phyloP scores from a whole-genome alignment of 257 asterid genomes.

The Leonotis leonurus region DNA sequence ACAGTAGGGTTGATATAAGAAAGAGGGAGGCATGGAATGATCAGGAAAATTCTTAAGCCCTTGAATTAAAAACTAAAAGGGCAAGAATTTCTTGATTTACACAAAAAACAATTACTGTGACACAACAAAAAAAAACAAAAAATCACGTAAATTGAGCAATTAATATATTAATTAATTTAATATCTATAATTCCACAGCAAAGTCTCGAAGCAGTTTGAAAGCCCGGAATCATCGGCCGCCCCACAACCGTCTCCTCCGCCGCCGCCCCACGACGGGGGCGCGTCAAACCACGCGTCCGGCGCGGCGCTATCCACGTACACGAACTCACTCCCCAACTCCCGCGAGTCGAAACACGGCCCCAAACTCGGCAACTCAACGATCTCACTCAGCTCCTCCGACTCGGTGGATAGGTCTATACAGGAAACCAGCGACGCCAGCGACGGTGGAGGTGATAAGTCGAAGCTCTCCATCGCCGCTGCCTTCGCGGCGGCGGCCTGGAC shows the following conservation, averaged over 20 bases:
- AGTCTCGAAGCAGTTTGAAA: conserved; percentile 35
- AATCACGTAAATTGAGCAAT: background rate
- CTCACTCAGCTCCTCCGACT: conserved; percentile 35
- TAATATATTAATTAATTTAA: background rate
- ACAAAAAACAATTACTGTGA: background rate
- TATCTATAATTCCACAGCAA: conserved; percentile 48
- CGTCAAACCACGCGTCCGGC: conserved; percentile 40
- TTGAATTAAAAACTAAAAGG: conserved; percentile 19
- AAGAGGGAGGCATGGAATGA: background rate
- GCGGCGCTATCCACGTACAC: conserved; percentile 25
- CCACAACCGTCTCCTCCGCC: conserved; percentile 11
- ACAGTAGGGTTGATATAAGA: conserved; percentile 1
- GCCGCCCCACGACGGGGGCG: conserved; percentile 28
- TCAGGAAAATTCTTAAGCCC: conserved; percentile 6
- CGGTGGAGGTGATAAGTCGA: conserved; percentile 27
- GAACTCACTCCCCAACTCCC: conserved; percentile 28
- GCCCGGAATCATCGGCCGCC: conserved; percentile 20
- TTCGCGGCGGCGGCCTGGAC: conserved; percentile 43
- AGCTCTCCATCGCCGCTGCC: conserved; percentile 42
- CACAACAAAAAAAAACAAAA: background rate
- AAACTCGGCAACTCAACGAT: conserved; percentile 38
- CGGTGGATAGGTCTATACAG: conserved; percentile 25
- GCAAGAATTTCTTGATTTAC: background rate
- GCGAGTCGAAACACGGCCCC: conserved; percentile 28
- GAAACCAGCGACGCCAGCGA: conserved; percentile 44